Percentiles rank a stretch among this genome's conserved stretches.
Conservation (phyloP, 2,329 filamentous ascomycete genomes). For the Eutypa lata region DNA sequence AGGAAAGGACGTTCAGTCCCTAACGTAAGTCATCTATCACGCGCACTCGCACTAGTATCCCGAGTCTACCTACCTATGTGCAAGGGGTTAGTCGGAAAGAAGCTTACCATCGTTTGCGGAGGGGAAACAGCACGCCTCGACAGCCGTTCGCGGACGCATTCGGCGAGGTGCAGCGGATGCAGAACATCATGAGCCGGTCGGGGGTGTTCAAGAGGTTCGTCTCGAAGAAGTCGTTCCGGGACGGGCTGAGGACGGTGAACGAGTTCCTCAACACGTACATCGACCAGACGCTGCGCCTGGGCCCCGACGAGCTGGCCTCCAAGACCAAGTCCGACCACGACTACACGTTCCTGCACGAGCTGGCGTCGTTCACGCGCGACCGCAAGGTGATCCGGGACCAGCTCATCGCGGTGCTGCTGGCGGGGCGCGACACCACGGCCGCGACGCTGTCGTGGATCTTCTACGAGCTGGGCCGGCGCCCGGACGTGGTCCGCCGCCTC, state of each 20-base stretch:
- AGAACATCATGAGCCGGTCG: constrained; percentile 63
- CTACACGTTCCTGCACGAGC: constrained; percentile 84
- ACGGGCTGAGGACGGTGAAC: constrained; percentile 66
- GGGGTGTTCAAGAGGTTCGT: constrained; percentile 62
- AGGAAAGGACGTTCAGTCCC: constrained; percentile 66
- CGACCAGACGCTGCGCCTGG: constrained; percentile 66
- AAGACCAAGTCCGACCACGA: constrained; percentile 68
- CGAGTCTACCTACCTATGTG: no score
- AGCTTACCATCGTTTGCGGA: no score
- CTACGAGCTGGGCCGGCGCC: constrained; percentile 75
- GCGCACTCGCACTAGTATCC: no score
- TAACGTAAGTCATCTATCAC: no score
- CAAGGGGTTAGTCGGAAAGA: no score
- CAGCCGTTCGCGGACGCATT: constrained; percentile 79
- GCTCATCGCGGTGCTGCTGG: constrained; percentile 76
- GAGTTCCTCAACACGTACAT: constrained; percentile 76
- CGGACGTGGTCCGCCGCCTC: constrained; percentile 63
- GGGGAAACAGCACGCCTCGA: constrained; percentile 45
- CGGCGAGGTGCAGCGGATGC: constrained; percentile 71
- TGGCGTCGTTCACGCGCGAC: constrained; percentile 76
- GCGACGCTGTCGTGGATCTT: constrained; percentile 76
- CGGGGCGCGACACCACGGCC: constrained; percentile 85
- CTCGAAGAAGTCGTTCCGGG: constrained; percentile 62
- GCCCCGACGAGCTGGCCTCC: constrained; percentile 67
- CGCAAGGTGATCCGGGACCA: constrained; percentile 76